Percentiles rank a stretch among this genome's conserved stretches.
Conservation (phyloP, 768 basidiomycete genomes). For the Podaxis sp. region DNA sequence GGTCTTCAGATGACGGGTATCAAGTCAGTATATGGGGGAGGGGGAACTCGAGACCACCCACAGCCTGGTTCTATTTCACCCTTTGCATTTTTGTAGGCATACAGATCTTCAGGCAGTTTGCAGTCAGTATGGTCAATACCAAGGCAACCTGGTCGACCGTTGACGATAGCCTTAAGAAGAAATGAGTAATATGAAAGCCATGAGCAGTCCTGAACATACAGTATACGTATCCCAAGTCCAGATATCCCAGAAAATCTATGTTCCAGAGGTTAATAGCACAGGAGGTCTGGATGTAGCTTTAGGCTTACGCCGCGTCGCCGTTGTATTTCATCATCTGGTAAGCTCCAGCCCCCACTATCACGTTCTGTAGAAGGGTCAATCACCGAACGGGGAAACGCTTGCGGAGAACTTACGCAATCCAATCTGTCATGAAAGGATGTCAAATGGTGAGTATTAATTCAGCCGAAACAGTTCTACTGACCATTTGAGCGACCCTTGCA, state of each 20-base stretch:
- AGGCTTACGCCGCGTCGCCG: slow-evolving; percentile 38
- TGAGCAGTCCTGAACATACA: slow-evolving; percentile 28
- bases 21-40: background rate
- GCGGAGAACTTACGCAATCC: slow-evolving; percentile 45
- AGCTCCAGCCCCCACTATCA: slow-evolving; percentile 48
- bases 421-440: slow-evolving; percentile 33
- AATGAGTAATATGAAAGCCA: background rate
- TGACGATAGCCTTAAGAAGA: slow-evolving; percentile 39
- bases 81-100: slow-evolving; percentile 27
- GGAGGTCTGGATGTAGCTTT: background rate
- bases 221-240: slow-evolving; percentile 51
- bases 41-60: slow-evolving; percentile 25
- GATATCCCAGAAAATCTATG: slow-evolving; percentile 53
- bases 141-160: slow-evolving; percentile 50
- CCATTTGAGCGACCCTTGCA: slow-evolving; percentile 42
- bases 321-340: slow-evolving; percentile 44
- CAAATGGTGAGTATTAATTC: slow-evolving; percentile 6
- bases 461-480: slow-evolving; percentile 25
- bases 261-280: slow-evolving; percentile 1
- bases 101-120: slow-evolving; percentile 47
- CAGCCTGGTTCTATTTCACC: slow-evolving; percentile 43
- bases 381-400: background rate
- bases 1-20: slow-evolving; percentile 27
- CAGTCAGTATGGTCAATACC: slow-evolving; percentile 51
- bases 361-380: slow-evolving; percentile 36